Conservation (phyloP, 2,329 filamentous ascomycete genomes). For the Aspergillus brasiliensis region DNA sequence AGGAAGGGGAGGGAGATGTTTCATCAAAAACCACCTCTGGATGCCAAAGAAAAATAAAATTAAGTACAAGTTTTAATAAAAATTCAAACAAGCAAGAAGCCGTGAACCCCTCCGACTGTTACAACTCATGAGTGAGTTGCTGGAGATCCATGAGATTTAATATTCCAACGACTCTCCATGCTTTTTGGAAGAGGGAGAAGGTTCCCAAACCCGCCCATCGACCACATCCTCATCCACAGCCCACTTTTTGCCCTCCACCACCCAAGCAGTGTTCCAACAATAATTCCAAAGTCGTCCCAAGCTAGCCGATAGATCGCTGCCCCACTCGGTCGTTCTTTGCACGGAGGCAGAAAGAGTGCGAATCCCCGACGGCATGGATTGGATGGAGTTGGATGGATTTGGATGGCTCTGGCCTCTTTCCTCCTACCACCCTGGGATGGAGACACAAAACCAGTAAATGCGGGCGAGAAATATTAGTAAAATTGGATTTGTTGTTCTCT, state of each 20-base stretch:
- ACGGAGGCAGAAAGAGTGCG: not conserved
- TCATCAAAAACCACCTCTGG: not conserved
- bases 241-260: not conserved
- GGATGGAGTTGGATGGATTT: not conserved
- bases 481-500: too few species aligned
- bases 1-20: not conserved
- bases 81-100: not conserved
- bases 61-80: too few species aligned
- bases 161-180: not conserved
- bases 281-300: not conserved
- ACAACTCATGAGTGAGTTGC: not conserved
- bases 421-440: conserved; percentile 3
- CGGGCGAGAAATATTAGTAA: not conserved
- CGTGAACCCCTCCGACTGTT: not conserved
- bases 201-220: not conserved
- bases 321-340: not conserved
- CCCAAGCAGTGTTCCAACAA: not conserved
- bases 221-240: not conserved
- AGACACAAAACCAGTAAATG: conserved; percentile 25
- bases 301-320: conserved; percentile 20
- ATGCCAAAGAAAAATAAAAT: too few species aligned
- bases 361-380: too few species aligned
- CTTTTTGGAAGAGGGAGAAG: not conserved
- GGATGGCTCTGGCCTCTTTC: conserved; percentile 2
- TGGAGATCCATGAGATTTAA: not conserved